Percentiles rank a stretch among this genome's conserved stretches.
Evolutionary conservation across 352 stramenopile genomes (phyloP).

Genomic region (Phytophthora multivora): DNA sequence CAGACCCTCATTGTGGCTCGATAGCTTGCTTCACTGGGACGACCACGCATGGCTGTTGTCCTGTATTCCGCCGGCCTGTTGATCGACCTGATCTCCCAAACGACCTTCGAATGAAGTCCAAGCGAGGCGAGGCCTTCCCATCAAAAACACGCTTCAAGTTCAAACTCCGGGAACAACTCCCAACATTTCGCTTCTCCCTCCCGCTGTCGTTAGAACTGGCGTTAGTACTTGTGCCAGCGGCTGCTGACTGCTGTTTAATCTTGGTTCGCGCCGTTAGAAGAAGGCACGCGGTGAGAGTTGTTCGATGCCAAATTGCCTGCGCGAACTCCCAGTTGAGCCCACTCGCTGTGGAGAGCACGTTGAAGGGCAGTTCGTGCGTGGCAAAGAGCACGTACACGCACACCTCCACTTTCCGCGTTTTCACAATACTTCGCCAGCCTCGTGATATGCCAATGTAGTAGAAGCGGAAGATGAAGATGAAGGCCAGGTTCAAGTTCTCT

Average conservation of each 20-base stretch:
- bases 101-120: neutral
- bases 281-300: slow-evolving; percentile 41
- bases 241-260: slow-evolving; percentile 14
- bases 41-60: neutral
- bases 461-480: slow-evolving; percentile 48
- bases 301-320: slow-evolving; percentile 44
- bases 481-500: slow-evolving; percentile 27
- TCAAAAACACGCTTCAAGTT: neutral
- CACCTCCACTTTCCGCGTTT: slow-evolving; percentile 33
- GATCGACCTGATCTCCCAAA: neutral
- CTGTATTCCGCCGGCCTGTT: neutral
- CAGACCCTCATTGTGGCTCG: neutral
- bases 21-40: neutral
- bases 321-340: slow-evolving; percentile 45
- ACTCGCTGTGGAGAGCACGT: slow-evolving; percentile 23
- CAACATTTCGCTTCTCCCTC: slow-evolving; percentile 1
- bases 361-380: slow-evolving; percentile 48
- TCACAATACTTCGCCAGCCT: slow-evolving; percentile 27
- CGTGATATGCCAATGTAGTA: slow-evolving; percentile 38
- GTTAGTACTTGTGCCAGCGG: neutral
- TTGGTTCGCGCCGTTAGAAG: slow-evolving; percentile 31
- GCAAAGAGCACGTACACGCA: slow-evolving; percentile 40
- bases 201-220: slow-evolving; percentile 7
- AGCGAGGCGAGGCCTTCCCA: neutral
- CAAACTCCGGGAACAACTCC: neutral